Conservation (phyloP, 2,329 filamentous ascomycete genomes). For the Drechslerella dactyloides region DNA sequence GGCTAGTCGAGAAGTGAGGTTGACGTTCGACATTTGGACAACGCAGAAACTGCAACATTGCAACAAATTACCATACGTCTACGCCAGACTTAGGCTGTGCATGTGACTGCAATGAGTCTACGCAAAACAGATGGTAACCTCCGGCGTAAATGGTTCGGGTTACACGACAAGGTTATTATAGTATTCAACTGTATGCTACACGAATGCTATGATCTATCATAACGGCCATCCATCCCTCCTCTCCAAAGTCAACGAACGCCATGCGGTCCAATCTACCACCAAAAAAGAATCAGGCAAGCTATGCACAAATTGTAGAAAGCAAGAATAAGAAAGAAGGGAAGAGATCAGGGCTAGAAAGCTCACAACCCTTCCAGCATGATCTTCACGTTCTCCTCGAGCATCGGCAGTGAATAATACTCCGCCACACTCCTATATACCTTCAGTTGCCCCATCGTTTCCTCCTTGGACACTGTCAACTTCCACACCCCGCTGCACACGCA, state of each 20-base stretch:
- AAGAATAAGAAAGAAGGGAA: not conserved
- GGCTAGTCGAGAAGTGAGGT: constrained; percentile 4
- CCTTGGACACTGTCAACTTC: constrained; percentile 72
- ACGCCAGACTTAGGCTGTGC: not conserved
- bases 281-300: constrained; percentile 16
- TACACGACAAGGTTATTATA: constrained; percentile 13
- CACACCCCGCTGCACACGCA: constrained; percentile 90
- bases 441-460: constrained; percentile 70
- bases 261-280: not conserved
- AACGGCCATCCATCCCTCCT: too few relatives aligned
- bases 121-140: too few relatives aligned
- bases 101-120: too few relatives aligned
- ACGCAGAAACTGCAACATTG: constrained; percentile 46
- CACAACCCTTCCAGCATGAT: constrained; percentile 61
- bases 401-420: constrained; percentile 77
- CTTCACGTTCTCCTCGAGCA: constrained; percentile 77
- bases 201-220: constrained; percentile 8
- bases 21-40: constrained; percentile 12
- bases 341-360: not conserved
- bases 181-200: constrained; percentile 16
- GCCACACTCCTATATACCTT: constrained; percentile 76
- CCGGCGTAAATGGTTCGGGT: too few relatives aligned
- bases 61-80: not conserved
- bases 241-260: too few relatives aligned
- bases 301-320: constrained; percentile 1